A percentile compares a stretch with the other conserved stretches of the same genome.
phyloP scores from a whole-genome alignment of 805 yeast genomes.

The Debaryomyces maramus region DNA sequence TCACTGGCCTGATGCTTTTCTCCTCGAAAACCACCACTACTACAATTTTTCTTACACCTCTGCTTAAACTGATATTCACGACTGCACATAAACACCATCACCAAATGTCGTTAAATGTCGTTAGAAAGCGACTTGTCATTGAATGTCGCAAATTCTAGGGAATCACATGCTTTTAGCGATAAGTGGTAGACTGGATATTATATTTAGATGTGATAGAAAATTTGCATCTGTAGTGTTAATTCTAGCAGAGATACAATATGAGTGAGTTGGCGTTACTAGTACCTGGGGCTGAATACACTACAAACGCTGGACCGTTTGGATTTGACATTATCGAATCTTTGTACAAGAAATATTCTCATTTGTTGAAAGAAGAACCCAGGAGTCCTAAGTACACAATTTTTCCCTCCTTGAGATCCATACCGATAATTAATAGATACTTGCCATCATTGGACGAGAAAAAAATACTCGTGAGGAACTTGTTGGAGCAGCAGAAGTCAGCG shows the following conservation, averaged over 20 bases:
- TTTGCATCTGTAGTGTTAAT: no score
- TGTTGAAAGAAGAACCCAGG: conserved; percentile 4
- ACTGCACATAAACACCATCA: neutral
- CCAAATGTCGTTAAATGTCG: neutral
- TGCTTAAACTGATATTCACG: neutral
- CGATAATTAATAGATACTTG: conserved; percentile 19
- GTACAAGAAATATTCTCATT: conserved; percentile 4
- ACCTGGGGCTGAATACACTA: neutral
- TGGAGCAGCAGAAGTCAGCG: conserved; percentile 34
- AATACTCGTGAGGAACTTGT: conserved; percentile 19
- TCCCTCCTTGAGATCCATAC: conserved; percentile 15
- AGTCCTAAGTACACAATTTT: conserved; percentile 2
- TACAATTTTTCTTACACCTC: neutral
- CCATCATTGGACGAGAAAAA: conserved; percentile 24
- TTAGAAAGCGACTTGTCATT: neutral
- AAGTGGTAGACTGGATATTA: no score
- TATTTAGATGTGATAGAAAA: no score
- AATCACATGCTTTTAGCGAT: no score
- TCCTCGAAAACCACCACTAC: neutral
- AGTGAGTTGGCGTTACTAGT: neutral
- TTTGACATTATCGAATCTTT: conserved; percentile 10
- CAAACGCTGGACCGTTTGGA: neutral
- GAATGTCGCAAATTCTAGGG: no score
- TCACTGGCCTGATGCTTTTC: neutral
- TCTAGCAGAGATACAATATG: no score